Percentiles rank a stretch among this genome's conserved stretches.
These are phyloP conservation scores for Gossypium gossypioides DNA, from an alignment of 441 rosid species.

Conservation along the genomic window DNA sequence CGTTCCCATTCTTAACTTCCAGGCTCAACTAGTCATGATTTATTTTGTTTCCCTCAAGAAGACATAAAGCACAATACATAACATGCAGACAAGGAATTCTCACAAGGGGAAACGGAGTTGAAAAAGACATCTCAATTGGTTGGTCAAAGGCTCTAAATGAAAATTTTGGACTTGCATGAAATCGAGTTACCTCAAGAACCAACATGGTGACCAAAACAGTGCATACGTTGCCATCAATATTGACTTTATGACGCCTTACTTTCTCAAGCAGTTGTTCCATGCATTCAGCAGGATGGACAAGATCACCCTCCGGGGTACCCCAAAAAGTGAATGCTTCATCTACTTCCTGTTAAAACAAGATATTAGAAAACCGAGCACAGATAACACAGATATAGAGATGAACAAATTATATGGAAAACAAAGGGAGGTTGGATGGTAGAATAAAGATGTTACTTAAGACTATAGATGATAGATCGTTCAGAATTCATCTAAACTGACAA, in stretches of 20 bases:
- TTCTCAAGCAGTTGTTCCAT: conserved; percentile 93
- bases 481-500: not conserved
- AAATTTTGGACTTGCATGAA: not conserved
- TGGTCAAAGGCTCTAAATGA: not conserved
- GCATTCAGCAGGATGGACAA: conserved; percentile 91
- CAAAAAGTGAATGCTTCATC: conserved; percentile 82
- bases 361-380: conserved; percentile 3
- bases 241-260: conserved; percentile 83
- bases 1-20: not conserved
- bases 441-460: no score
- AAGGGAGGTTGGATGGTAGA: no score
- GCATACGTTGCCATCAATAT: conserved; percentile 88
- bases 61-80: not conserved
- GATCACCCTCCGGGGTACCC: conserved; percentile 94
- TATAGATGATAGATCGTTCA: no score
- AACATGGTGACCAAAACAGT: conserved; percentile 69
- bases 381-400: not conserved
- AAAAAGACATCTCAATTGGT: not conserved
- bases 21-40: not conserved
- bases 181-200: conserved; percentile 82
- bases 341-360: conserved; percentile 55
- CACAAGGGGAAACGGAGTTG: not conserved
- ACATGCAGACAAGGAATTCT: not conserved
- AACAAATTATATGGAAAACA: no score
- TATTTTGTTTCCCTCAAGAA: not conserved